Conservation (phyloP, 305 asterid species). For the Solanum chacoense region DNA sequence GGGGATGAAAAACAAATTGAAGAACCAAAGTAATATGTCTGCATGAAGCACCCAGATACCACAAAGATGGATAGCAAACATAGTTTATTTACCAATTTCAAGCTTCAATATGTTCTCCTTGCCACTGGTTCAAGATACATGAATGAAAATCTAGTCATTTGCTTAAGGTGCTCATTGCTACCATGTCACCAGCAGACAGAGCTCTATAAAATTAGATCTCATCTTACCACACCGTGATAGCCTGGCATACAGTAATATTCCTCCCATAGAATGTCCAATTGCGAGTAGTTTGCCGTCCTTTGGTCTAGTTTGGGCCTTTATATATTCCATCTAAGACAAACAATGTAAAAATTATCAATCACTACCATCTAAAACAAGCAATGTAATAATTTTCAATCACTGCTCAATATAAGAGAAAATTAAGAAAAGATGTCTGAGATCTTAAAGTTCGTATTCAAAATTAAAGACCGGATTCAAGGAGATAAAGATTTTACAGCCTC, state of each 20-base stretch:
- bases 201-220: background rate
- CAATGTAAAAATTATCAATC: background rate
- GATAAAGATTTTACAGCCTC: background rate
- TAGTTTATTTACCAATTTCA: background rate
- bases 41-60: background rate
- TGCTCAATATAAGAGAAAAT: background rate
- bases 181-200: background rate
- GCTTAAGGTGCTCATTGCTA: background rate
- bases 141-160: background rate
- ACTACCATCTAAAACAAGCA: conserved; percentile 7
- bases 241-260: conserved; percentile 27
- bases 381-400: background rate
- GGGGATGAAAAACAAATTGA: background rate
- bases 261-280: conserved; percentile 37
- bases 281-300: conserved; percentile 24
- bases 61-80: background rate
- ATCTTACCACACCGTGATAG: conserved; percentile 23
- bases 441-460: background rate
- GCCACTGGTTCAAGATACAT: background rate
- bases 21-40: background rate
- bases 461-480: background rate
- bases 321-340: conserved; percentile 18
- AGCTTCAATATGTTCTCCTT: background rate
- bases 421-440: background rate
- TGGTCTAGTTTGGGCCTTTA: conserved; percentile 18